Percentiles rank a stretch among this genome's conserved stretches.
These are phyloP conservation scores for Myrica gale DNA, from an alignment of 306 rosid genomes.

Conservation along the genomic window DNA sequence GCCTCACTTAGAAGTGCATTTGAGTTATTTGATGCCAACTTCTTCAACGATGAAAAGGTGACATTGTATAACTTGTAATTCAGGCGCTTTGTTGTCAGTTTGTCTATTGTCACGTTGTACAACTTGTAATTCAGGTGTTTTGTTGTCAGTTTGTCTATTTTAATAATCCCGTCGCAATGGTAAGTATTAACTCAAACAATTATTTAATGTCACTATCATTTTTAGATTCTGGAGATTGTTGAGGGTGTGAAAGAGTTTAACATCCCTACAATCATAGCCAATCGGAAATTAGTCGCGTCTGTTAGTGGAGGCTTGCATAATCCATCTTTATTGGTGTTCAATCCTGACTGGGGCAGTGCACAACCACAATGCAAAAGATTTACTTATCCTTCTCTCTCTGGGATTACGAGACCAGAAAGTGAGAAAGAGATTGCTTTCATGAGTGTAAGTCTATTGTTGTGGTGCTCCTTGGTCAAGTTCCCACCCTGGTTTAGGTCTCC, in stretches of 20 bases:
- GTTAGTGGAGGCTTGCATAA: conserved; percentile 61
- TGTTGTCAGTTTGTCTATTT: background rate
- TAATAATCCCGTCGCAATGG: background rate
- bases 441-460: conserved; percentile 46
- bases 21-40: conserved; percentile 58
- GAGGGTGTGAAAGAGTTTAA: conserved; percentile 50
- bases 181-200: conserved; percentile 6
- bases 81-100: background rate
- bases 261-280: conserved; percentile 51
- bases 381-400: conserved; percentile 39
- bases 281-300: conserved; percentile 58
- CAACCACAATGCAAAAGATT: conserved; percentile 34
- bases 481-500: background rate
- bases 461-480: background rate
- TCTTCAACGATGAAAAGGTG: conserved; percentile 58
- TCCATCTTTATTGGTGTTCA: conserved; percentile 58
- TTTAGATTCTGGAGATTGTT: conserved; percentile 51
- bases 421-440: conserved; percentile 74
- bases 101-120: background rate
- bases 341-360: conserved; percentile 49
- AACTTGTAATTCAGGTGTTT: background rate
- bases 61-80: conserved; percentile 5
- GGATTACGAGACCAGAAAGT: conserved; percentile 48
- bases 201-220: conserved; percentile 3
- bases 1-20: conserved; percentile 48